phyloP scores from a whole-genome alignment of 345 rosid genomes.

The Hibiscus trionum region DNA sequence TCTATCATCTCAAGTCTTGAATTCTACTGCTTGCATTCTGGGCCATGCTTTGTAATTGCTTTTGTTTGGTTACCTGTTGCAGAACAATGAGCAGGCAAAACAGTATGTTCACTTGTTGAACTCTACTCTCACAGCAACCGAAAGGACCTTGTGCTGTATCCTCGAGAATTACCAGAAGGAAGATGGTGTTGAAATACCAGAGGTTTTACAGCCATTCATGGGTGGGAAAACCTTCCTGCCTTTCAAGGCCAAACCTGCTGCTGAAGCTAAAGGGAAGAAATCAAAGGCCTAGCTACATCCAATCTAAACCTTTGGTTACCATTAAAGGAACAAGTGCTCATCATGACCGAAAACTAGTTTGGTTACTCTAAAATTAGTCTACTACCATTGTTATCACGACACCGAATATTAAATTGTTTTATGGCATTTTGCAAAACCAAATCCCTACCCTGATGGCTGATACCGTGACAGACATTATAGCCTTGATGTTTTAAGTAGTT shows the following conservation, averaged over 20 bases:
- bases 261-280: conserved; percentile 39
- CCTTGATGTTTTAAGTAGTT: not conserved
- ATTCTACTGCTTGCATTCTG: not conserved
- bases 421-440: not conserved
- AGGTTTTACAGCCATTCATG: conserved; percentile 53
- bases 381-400: not conserved
- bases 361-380: not conserved
- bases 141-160: conserved; percentile 91
- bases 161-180: conserved; percentile 87
- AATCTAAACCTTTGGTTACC: not conserved
- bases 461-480: not conserved
- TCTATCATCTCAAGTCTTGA: not conserved
- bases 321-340: not conserved
- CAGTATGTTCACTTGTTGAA: conserved; percentile 84
- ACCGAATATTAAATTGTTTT: not conserved
- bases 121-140: conserved; percentile 90
- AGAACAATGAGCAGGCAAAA: conserved; percentile 74
- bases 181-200: conserved; percentile 78
- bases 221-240: conserved; percentile 69
- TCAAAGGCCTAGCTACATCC: conserved; percentile 19
- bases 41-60: not conserved
- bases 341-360: not conserved
- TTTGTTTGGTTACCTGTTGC: conserved; percentile 10
- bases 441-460: not conserved
- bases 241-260: conserved; percentile 54